phyloP scores from a whole-genome alignment of 2,329 filamentous ascomycete genomes.

The Parastagonospora avenae region DNA sequence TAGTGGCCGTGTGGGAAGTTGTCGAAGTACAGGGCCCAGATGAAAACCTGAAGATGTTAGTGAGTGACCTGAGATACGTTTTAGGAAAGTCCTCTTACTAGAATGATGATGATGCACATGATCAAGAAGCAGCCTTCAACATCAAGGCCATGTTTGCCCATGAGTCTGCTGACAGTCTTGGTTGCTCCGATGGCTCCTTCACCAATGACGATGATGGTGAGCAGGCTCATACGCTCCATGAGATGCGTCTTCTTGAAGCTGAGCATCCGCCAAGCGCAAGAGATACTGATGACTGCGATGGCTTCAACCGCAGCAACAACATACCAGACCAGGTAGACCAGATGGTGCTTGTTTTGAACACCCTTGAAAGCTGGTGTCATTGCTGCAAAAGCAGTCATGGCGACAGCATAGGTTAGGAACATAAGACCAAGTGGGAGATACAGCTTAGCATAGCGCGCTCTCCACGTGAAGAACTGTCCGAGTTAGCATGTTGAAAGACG shows the following conservation, averaged over 20 bases:
- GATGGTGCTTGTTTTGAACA: constrained; percentile 11
- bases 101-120: constrained; percentile 43
- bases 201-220: constrained; percentile 70
- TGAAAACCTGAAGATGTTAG: constrained; percentile 49
- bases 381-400: constrained; percentile 35
- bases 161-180: constrained; percentile 54
- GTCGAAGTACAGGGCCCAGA: constrained; percentile 68
- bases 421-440: constrained; percentile 41
- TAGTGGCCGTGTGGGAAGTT: constrained; percentile 58
- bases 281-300: constrained; percentile 57
- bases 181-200: constrained; percentile 68
- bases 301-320: constrained; percentile 59
- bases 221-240: constrained; percentile 66
- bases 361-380: constrained; percentile 43
- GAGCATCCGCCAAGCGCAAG: constrained; percentile 61
- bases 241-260: constrained; percentile 67
- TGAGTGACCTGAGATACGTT: neutral
- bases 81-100: constrained; percentile 28
- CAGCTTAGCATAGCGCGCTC: constrained; percentile 37
- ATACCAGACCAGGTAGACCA: constrained; percentile 45
- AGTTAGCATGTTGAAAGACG: constrained; percentile 1
- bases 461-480: constrained; percentile 34
- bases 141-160: constrained; percentile 44
- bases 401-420: constrained; percentile 32
- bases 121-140: constrained; percentile 42